Evolutionary conservation across 2,329 filamentous ascomycete genomes (phyloP), one percentile per base, ranked within the genome.

Genomic region (Boeremia exigua): DNA sequence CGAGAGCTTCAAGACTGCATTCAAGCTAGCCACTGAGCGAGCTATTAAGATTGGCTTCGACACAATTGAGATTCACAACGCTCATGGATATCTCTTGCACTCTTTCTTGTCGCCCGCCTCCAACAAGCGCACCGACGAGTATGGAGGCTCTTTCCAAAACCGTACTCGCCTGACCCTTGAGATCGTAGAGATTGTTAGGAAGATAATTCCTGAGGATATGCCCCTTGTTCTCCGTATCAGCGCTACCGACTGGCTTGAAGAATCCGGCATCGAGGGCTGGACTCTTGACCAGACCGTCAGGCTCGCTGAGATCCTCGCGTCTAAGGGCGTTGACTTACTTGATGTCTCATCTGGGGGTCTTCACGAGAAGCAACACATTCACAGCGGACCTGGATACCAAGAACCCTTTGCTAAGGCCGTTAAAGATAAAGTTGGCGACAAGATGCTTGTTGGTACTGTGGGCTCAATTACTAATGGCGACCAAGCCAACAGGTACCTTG

Each of bases 341-440:
- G 93, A 97, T 72, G 86, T 96, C 54, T 92, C 88, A 65, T 88
- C 87, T 1, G 91, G 87, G 30, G 93, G 90, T 34, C 89, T 90
- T 71, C 84, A 86, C 71, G 75, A 80, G 33, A 72, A 76, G 40
- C 87, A 90, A 70, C 79, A 86, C 70, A 85, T 91, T 60, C 77
- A 81, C 17, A 66, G 81, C 12, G 82, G 84, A 39, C 86, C 87
- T 1, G 88, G 81, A 0, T 94, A 90, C 80, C 92, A 96, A 79
- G 83, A 87, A 17, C 85, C 87, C 36, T 85, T 95, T 50, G 89
- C 91, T 0, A 85, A 86, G 42, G 80, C 82, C 29, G 85, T 96
- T 60, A 91, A 94, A 69, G 81, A 87, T 61, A 88, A 84, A 9
- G 84, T 93, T n/a, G 88, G 88, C 42, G 92, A 79, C 70, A 86